phyloP scores from a whole-genome alignment of 176 grass and related monocot species.

The Alloteropsis semialata region DNA sequence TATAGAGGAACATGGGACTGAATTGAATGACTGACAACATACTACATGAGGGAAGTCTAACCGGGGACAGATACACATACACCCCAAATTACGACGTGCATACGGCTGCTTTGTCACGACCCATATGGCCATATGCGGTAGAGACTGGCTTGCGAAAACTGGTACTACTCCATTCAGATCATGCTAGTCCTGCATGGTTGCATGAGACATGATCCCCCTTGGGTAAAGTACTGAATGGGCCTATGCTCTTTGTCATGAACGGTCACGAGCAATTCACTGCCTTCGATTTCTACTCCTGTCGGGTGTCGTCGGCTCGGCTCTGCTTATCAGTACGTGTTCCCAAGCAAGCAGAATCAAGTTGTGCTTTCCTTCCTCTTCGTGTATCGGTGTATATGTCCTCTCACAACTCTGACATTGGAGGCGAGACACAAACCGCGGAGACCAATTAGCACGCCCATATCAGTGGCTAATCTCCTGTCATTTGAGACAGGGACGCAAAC shows the following conservation, averaged over 20 bases:
- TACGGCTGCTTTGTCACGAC: background rate
- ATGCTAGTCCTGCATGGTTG: background rate
- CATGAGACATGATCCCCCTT: background rate
- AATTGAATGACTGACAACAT: background rate
- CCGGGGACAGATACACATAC: background rate
- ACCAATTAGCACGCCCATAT: background rate
- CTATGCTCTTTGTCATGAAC: background rate
- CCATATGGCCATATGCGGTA: too few relatives aligned
- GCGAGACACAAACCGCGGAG: background rate
- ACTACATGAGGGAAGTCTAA: background rate
- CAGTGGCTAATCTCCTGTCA: background rate
- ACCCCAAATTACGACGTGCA: background rate
- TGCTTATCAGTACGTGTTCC: too few relatives aligned
- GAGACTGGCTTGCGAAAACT: background rate
- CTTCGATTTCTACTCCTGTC: background rate
- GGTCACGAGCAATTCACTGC: background rate
- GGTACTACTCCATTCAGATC: background rate
- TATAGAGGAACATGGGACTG: background rate
- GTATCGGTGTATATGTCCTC: too few relatives aligned
- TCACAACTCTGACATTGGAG: too few relatives aligned
- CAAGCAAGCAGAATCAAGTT: too few relatives aligned
- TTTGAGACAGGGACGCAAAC: background rate
- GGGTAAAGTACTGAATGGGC: background rate
- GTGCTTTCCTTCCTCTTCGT: too few relatives aligned
- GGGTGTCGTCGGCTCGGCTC: too few relatives aligned